Evolutionary conservation across 2,329 filamentous ascomycete genomes (phyloP).

Genomic region (Aspergillus sergii): DNA sequence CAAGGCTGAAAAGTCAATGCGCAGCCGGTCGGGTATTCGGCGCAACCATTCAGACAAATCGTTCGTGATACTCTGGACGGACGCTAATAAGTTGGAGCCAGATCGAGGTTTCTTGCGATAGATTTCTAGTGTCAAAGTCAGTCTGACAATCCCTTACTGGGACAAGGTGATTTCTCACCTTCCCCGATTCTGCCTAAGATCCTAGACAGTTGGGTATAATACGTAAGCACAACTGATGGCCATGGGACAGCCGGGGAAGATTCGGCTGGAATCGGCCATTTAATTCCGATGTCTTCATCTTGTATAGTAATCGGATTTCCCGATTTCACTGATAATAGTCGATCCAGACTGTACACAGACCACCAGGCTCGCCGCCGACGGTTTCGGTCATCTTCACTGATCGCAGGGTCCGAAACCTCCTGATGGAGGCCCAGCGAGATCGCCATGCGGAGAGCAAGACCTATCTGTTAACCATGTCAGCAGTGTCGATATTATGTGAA

Average conservation of each 20-base stretch:
- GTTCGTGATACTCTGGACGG: conserved; percentile 55
- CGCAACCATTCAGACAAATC: conserved; percentile 55
- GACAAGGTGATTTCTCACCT: conserved; percentile 21
- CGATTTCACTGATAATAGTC: conserved; percentile 57
- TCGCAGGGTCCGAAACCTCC: conserved; percentile 46
- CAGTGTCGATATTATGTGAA: background rate
- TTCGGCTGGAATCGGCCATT: conserved; percentile 32
- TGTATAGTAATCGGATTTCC: conserved; percentile 59
- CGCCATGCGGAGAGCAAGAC: conserved; percentile 59
- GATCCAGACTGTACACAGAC: conserved; percentile 59
- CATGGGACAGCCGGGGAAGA: conserved; percentile 33
- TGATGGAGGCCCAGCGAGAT: conserved; percentile 60
- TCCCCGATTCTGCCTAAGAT: conserved; percentile 55
- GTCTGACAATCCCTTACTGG: background rate
- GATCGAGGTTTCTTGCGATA: conserved; percentile 54
- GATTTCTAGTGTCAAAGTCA: conserved; percentile 39
- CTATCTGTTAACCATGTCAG: conserved; percentile 38
- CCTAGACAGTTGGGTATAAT: conserved; percentile 57
- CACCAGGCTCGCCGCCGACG: conserved; percentile 58
- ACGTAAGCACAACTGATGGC: conserved; percentile 51
- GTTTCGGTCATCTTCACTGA: conserved; percentile 50
- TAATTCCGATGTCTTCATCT: conserved; percentile 56
- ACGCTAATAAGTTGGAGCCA: conserved; percentile 51
- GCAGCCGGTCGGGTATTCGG: conserved; percentile 51
- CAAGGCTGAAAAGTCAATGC: conserved; percentile 52